Base-by-base conservation (phyloP, 805 yeast species). In the Cyberlindnera galapagoensis region DNA sequence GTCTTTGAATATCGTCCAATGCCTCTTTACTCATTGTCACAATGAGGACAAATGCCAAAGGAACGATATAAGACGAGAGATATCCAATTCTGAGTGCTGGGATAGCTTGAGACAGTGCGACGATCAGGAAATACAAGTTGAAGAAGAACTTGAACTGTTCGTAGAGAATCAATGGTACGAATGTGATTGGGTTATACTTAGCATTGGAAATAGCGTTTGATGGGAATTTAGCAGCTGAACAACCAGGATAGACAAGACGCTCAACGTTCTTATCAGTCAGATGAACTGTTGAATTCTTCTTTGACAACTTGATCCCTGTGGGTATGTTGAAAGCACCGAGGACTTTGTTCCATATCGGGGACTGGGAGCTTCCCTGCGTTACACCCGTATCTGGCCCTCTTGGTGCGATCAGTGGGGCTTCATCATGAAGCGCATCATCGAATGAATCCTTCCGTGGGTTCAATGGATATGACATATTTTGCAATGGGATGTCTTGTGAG, bases 1-100 rank as follows among this genome's bases (percentile, higher is more conserved):
- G 71, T 52, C 99, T 76, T 37, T 80, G 82, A 8, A 90, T 71
- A 58, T 92, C 99, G 59, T 92, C 99, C 45, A 83, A 67, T 0
- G 97, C 97, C 55, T 92, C 99, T 56, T 92, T 92, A 45, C 80
- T 63, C 95, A 94, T 88, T 2, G 98, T 94, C 6, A 92, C 94
- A 0, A 82, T 65, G 24, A 92, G 62, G 11, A 92, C 98, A 64
- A 92, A 92, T 2, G 84, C 96, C 35, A 92, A 68, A 1, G 99
- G 99, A 8, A 88, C 96, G 14, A 94, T 70, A 54, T 92, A 92
- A 3, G 96, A 83, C 2, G 95, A 82, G 22, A 92, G 63, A 52
- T 90, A 92, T 9, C 99, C 99, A 21, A 92, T 92, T 45, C 97
- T 68, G 33, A 92, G 67, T 7, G 78, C 84, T 2, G 97, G 97